Evolutionary conservation across 306 rosid species (phyloP).

Genomic region (Luffa acutangula): DNA sequence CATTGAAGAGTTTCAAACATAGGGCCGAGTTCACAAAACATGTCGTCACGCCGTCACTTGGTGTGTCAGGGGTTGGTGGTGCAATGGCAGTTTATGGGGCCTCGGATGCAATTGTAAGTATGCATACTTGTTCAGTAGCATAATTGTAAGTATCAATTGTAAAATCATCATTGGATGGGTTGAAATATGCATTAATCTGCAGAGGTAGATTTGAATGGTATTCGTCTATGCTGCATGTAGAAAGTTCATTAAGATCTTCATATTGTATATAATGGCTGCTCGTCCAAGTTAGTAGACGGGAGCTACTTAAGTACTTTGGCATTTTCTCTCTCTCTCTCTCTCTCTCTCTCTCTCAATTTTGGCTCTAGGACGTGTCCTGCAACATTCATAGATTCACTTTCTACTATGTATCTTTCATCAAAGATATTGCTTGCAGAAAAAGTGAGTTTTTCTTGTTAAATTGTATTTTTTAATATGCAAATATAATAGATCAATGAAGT

Average conservation of each 20-base stretch:
- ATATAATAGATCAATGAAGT: neutral
- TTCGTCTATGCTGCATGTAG: neutral
- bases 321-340: neutral
- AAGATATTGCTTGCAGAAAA: neutral
- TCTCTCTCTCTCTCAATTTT: neutral
- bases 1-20: conserved; percentile 9
- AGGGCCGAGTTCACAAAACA: conserved; percentile 86
- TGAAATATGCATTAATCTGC: neutral
- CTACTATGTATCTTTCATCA: neutral
- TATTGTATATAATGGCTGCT: neutral
- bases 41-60: conserved; percentile 69
- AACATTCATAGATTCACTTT: neutral
- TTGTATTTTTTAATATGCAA: neutral
- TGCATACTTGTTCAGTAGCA: conserved; percentile 1
- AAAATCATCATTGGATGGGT: neutral
- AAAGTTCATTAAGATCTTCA: neutral
- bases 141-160: no score
- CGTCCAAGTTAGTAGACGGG: neutral
- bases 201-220: neutral
- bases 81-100: conserved; percentile 97
- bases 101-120: conserved; percentile 82
- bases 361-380: neutral
- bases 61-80: conserved; percentile 89
- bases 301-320: neutral
- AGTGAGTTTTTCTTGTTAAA: neutral